Percentiles rank a stretch among this genome's conserved stretches.
Evolutionary conservation across 139 green algal species (phyloP).

Genomic region (Volvox africanus): DNA sequence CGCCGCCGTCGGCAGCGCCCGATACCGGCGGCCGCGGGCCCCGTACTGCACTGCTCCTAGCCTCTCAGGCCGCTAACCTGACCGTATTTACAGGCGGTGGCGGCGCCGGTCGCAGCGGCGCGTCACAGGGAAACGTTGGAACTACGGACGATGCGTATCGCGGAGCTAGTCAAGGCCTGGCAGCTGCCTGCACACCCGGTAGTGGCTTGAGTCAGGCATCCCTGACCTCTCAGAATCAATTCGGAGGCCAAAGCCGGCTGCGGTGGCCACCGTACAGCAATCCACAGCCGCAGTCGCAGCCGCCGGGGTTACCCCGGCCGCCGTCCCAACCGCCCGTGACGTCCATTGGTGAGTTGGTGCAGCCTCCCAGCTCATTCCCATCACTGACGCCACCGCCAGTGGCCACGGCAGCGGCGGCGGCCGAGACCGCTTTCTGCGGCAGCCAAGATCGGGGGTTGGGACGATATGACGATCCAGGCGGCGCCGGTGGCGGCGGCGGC

Average conservation of each 20-base stretch:
- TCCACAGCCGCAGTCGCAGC: neutral
- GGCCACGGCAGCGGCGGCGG: neutral
- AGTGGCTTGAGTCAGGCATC: neutral
- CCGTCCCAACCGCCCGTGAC: neutral
- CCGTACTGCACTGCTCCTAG: neutral
- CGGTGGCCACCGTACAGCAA: neutral
- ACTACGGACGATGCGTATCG: neutral
- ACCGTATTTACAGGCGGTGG: slow-evolving; percentile 23
- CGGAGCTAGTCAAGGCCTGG: neutral
- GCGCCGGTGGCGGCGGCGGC: neutral
- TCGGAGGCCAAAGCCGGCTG: neutral
- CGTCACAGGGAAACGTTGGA: neutral
- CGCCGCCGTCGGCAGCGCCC: neutral
- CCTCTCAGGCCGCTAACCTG: slow-evolving; percentile 36
- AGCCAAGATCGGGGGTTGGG: neutral
- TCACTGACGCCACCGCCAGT: no score
- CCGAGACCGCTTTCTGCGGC: neutral
- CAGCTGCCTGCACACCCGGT: neutral
- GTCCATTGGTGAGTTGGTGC: neutral
- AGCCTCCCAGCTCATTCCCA: neutral
- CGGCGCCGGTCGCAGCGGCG: neutral
- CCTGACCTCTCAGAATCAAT: neutral
- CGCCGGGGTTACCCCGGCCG: neutral
- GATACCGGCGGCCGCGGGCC: neutral
- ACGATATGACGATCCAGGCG: no score